Evolutionary conservation across 768 basidiomycete species (phyloP).

Genomic region (Rhodotorula toruloides): DNA sequence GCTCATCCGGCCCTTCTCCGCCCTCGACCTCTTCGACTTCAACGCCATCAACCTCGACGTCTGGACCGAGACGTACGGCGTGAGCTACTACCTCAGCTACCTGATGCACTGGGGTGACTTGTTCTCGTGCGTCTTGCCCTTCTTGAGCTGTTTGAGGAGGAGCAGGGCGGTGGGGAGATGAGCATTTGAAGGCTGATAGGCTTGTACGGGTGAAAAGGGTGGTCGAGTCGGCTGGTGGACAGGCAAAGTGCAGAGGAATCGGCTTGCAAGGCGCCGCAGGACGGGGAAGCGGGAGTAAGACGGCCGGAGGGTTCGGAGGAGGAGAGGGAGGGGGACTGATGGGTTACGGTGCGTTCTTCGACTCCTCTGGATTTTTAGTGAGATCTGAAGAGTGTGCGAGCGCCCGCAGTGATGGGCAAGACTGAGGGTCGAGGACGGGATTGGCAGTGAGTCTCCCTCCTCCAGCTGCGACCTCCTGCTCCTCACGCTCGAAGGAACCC

Average conservation of each 20-base stretch:
- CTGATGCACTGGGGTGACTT: slow-evolving; percentile 87
- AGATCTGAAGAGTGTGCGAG: no score
- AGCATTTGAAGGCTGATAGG: no score
- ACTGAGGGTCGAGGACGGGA: slow-evolving; percentile 71
- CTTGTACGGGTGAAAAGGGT: slow-evolving; percentile 7
- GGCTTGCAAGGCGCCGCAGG: background rate
- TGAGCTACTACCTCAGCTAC: slow-evolving; percentile 82
- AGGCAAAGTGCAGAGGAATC: background rate
- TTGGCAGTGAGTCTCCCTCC: slow-evolving; percentile 57
- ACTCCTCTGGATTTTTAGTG: background rate
- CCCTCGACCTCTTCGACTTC: slow-evolving; percentile 41
- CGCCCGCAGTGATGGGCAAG: slow-evolving; percentile 74
- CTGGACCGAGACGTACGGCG: slow-evolving; percentile 97
- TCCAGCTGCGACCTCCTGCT: background rate
- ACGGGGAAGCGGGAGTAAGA: background rate
- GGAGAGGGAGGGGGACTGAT: slow-evolving; percentile 57
- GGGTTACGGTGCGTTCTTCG: slow-evolving; percentile 77
- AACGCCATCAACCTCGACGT: slow-evolving; percentile 68
- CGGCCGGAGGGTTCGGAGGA: slow-evolving; percentile 12
- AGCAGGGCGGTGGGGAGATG: background rate
- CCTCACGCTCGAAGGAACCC: no score
- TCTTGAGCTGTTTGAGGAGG: background rate
- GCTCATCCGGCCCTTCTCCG: slow-evolving; percentile 39
- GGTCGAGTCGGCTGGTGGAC: slow-evolving; percentile 34
- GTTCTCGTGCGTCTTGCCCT: slow-evolving; percentile 51